Base-by-base conservation (phyloP, 73 alveolate species). In the Uronychia setigera region DNA sequence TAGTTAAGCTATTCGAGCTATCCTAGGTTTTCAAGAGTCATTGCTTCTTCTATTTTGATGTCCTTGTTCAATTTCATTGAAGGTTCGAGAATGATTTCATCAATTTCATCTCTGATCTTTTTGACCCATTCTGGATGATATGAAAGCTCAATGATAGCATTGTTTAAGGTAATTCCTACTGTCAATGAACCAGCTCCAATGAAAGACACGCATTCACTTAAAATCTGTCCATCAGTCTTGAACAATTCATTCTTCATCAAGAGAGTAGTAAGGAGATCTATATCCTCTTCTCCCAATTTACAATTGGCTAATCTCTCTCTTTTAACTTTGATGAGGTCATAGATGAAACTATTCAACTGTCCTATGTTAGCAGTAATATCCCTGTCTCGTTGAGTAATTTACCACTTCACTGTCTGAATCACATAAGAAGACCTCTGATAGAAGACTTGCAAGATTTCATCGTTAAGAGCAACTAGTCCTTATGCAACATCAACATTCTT, bases 171-270 rank as follows among this genome's bases (percentile, higher is more conserved):
- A 67, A 67, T 14, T 26, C 34, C 19, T 13, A 67, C 79, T 13
- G 79, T 67, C 34, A 67, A 29, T 5, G 32, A 13, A 26, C 79
- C 79, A 67, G 79, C 79, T 26, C 79, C 28, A 29, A 67, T 67
- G 79, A 67, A 67, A 26, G 34, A 29, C 79, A 67, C 28, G 28
- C 79, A 67, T n/a, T 67, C 79, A n/a, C 32, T 13, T n/a, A 67
- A 5, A 29, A 67, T 67, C 5, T 67, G n/a, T n/a, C n/a, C 79
- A 5, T 67, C 79, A 14, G 79, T 67, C 19, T 29, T 67, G 31
- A 67, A 67, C 28, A 67, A n/a, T 26, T 67, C 79, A 5, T 9
- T 9, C 5, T 67, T 67, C 31, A 1, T 13, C 19, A 67, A 13
- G 13, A 67, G 31, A 13, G 28, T 32, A 67, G 32, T 67, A n/a